These are phyloP conservation scores for Phytophthora ramorum DNA, from an alignment of 352 stramenopile genomes.

Conservation along the genomic window DNA sequence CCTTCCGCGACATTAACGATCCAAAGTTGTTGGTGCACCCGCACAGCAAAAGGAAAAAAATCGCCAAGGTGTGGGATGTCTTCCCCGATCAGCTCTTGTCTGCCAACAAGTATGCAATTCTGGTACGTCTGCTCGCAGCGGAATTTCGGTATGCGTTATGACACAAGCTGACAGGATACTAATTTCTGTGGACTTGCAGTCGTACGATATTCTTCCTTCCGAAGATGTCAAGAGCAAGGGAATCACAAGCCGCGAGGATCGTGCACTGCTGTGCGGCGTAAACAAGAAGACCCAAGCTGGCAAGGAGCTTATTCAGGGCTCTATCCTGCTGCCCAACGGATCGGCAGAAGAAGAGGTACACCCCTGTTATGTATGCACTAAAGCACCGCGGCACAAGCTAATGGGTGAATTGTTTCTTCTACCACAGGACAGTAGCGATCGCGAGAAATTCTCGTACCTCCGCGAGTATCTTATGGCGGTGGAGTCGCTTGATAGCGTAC, in stretches of 20 bases:
- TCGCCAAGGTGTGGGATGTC: conserved; percentile 85
- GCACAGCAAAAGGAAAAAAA: conserved; percentile 85
- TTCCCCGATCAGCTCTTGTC: conserved; percentile 81
- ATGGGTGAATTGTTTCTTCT: conserved; percentile 11
- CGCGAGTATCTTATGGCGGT: conserved; percentile 84
- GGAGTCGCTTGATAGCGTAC: conserved; percentile 71
- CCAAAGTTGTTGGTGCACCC: conserved; percentile 75
- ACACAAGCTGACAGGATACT: neutral
- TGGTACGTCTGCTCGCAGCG: conserved; percentile 49
- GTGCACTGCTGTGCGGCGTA: conserved; percentile 75
- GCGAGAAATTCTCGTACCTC: conserved; percentile 85
- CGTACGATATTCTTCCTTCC: conserved; percentile 87
- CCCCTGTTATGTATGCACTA: neutral
- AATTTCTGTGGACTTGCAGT: conserved; percentile 42
- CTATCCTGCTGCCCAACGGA: conserved; percentile 73
- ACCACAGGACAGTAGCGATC: conserved; percentile 58
- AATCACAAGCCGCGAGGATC: conserved; percentile 71
- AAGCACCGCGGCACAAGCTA: neutral
- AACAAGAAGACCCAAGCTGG: conserved; percentile 67
- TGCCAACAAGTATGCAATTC: conserved; percentile 84
- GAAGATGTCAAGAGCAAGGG: conserved; percentile 81
- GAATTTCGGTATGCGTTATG: neutral
- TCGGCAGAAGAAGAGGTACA: conserved; percentile 62
- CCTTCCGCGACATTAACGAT: conserved; percentile 77
- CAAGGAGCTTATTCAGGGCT: conserved; percentile 74